phyloP scores from a whole-genome alignment of 1,284 basidiomycete genomes.

The Apiotrichum gamsii region DNA sequence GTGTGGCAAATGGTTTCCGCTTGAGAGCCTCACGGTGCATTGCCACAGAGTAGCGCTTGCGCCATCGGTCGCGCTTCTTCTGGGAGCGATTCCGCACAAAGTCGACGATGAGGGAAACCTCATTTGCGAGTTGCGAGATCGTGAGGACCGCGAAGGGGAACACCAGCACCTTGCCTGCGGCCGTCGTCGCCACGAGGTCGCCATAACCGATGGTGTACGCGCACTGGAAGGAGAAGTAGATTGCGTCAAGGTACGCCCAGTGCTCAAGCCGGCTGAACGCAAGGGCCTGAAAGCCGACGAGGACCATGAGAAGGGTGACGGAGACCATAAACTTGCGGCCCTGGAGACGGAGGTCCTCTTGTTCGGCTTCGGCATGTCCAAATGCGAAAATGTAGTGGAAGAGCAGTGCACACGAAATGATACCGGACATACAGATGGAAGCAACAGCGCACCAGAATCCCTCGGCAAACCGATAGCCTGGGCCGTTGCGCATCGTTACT shows the following conservation, averaged over 20 bases:
- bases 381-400: constrained; percentile 45
- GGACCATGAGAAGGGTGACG: constrained; percentile 42
- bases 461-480: constrained; percentile 38
- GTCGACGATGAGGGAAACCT: constrained; percentile 45
- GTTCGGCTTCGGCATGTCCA: constrained; percentile 15
- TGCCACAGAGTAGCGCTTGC: constrained; percentile 32
- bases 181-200: constrained; percentile 33
- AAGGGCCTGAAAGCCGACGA: constrained; percentile 40
- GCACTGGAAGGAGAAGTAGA: constrained; percentile 28
- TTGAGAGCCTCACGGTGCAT: constrained; percentile 33
- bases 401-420: constrained; percentile 42
- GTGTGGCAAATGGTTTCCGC: constrained; percentile 28
- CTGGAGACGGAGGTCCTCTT: constrained; percentile 34
- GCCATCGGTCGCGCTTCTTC: constrained; percentile 39
- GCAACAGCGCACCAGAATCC: constrained; percentile 50
- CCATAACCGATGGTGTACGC: constrained; percentile 47
- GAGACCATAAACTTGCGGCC: constrained; percentile 49
- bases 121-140: constrained; percentile 46
- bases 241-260: constrained; percentile 42
- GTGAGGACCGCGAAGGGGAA: constrained; percentile 47
- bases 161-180: constrained; percentile 42
- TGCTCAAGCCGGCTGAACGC: constrained; percentile 39
- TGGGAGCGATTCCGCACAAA: constrained; percentile 38
- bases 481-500: constrained; percentile 22
- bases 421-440: constrained; percentile 41